Evolutionary conservation across 2,329 filamentous ascomycete genomes (phyloP).

Genomic region (Trichoderma breve): DNA sequence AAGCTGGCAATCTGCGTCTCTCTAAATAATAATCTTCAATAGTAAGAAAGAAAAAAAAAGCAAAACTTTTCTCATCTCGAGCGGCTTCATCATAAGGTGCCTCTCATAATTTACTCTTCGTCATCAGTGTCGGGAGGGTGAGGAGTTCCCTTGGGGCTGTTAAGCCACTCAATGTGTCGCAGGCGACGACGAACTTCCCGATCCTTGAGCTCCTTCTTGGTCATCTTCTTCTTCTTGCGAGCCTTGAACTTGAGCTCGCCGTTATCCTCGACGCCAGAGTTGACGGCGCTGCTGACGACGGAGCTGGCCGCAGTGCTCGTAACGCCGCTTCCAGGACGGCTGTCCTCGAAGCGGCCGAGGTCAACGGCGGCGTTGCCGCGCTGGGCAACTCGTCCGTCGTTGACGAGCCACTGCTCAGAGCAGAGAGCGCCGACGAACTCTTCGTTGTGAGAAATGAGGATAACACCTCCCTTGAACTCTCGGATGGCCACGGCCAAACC

Average conservation of each 20-base stretch:
- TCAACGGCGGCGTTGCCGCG: slow-evolving; percentile 73
- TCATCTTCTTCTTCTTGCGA: slow-evolving; percentile 98
- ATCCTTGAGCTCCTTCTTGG: slow-evolving; percentile 94
- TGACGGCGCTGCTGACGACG: slow-evolving; percentile 59
- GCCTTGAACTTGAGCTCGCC: slow-evolving; percentile 81
- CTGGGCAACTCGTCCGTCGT: slow-evolving; percentile 80
- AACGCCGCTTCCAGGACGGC: slow-evolving; percentile 57
- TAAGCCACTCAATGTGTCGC: slow-evolving; percentile 82
- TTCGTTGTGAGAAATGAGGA: slow-evolving; percentile 99
- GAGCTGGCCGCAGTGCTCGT: slow-evolving; percentile 56
- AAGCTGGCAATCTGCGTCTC: background rate
- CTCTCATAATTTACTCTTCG: slow-evolving; percentile 42
- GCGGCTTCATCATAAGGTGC: background rate
- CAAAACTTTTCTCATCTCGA: background rate
- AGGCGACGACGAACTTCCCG: slow-evolving; percentile 81
- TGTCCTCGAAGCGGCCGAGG: slow-evolving; percentile 85
- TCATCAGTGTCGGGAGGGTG: slow-evolving; percentile 76
- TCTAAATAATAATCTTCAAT: background rate
- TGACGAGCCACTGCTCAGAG: slow-evolving; percentile 94
- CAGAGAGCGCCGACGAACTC: slow-evolving; percentile 96
- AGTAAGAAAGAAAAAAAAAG: background rate
- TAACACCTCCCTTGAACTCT: slow-evolving; percentile 96
- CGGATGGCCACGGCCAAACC: slow-evolving; percentile 96
- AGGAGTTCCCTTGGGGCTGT: slow-evolving; percentile 80
- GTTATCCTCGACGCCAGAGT: slow-evolving; percentile 80